Base-by-base conservation (phyloP, 345 rosid genomes). In the Linum trigynum region DNA sequence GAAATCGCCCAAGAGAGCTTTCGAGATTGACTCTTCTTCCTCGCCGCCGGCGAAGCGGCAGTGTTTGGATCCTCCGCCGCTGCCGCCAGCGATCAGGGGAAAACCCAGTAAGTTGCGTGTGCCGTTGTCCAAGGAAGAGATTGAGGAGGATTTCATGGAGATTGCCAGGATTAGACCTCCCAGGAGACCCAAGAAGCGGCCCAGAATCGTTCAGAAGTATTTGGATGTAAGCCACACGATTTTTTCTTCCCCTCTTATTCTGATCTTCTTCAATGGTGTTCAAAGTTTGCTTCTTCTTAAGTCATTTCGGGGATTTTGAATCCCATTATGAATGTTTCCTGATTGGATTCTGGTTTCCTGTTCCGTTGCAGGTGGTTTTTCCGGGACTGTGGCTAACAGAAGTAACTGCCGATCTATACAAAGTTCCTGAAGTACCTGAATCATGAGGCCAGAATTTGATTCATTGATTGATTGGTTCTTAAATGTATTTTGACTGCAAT, bases 71-170 rank as follows among this genome's bases (percentile, higher is more conserved):
- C 14, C 53, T 48, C 53, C 53, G 53, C 50, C 50, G 50, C 32
- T 23, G 32, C 36, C 35, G 32, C 36, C 10, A 2, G 2, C 50
- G 38, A 39, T 66, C 42, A 61, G 60, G 39, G 67, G 63, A 63
- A 59, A 37, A 50, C 16, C 67, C 61, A 59, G 8, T 2, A 57
- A 64, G 62, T 64, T 73, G 38, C 68, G 72, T 4, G 69, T 73
- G 64, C n/a, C 76, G 5, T 37, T 73, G 14, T 38, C 71, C 1
- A 73, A 59, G 59, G 51, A 45, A 6, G 76, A 73, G 65, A 64
- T 73, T 59, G 76, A 73, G 51, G 69, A 73, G 61, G 76, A 73
- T 73, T 73, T 73, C 62, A 50, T 68, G 51, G 56, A 63, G 72
- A 73, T 73, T 59, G 51, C 59, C 16, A 59, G 68, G 62, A 65